phyloP scores from a whole-genome alignment of 139 green algal genomes.

The Bryopsis sp. region DNA sequence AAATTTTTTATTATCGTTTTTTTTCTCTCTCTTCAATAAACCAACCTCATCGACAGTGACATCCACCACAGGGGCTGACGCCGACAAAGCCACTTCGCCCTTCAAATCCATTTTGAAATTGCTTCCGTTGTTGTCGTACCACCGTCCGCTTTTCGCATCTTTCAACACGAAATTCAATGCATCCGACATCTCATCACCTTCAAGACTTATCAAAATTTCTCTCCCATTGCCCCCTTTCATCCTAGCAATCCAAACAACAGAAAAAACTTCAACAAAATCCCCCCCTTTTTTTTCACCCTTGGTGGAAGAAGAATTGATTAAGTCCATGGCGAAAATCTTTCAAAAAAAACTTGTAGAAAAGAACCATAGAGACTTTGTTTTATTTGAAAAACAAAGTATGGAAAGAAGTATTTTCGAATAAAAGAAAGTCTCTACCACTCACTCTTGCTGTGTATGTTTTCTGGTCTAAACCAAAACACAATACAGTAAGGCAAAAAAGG shows the following conservation, averaged over 20 bases:
- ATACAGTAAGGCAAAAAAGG: too few relatives aligned
- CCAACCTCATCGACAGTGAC: too few relatives aligned
- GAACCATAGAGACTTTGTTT: background rate
- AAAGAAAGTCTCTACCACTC: too few relatives aligned
- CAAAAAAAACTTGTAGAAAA: background rate
- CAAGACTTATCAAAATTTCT: constrained; percentile 43
- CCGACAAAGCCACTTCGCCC: constrained; percentile 17
- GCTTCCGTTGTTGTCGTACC: constrained; percentile 63
- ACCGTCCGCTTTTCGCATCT: constrained; percentile 56
- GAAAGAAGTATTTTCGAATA: too few relatives aligned
- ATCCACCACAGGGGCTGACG: constrained; percentile 38
- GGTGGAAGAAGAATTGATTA: too few relatives aligned
- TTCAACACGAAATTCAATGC: constrained; percentile 93
- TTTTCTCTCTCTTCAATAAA: too few relatives aligned
- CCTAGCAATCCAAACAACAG: background rate
- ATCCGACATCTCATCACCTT: constrained; percentile 59
- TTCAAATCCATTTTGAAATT: constrained; percentile 80
- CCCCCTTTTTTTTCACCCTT: too few relatives aligned
- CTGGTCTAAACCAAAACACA: too few relatives aligned
- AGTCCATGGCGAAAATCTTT: too few relatives aligned
- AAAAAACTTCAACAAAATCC: too few relatives aligned
- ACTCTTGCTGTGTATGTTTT: too few relatives aligned
- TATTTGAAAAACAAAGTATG: constrained; percentile 10
- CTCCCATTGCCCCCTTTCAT: background rate
- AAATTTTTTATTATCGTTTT: too few relatives aligned